These are phyloP conservation scores for Pichia occidentalis DNA, from an alignment of 805 yeast species.

Conservation along the genomic window DNA sequence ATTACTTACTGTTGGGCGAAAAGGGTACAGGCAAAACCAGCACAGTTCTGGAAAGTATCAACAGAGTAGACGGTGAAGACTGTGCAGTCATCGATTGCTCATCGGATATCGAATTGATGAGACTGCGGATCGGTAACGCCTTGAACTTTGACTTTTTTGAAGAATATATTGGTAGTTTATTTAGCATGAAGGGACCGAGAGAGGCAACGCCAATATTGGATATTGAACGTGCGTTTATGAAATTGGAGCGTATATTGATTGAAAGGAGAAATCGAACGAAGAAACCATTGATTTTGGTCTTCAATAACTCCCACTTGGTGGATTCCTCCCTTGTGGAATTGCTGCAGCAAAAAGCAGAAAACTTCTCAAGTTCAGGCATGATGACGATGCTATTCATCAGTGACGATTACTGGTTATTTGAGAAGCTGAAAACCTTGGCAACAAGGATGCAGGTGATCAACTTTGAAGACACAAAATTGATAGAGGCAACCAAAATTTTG, in stretches of 20 bases:
- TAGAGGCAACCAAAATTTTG: slow-evolving; percentile 50
- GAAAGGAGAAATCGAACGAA: slow-evolving; percentile 34
- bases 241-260: slow-evolving; percentile 67
- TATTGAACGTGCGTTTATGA: slow-evolving; percentile 75
- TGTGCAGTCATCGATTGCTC: slow-evolving; percentile 76
- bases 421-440: slow-evolving; percentile 61
- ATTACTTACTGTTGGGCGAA: slow-evolving; percentile 70
- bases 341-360: slow-evolving; percentile 78
- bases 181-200: slow-evolving; percentile 76
- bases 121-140: slow-evolving; percentile 71
- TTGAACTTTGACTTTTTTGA: slow-evolving; percentile 67
- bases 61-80: slow-evolving; percentile 52
- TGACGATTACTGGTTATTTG: slow-evolving; percentile 86
- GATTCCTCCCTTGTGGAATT: slow-evolving; percentile 68
- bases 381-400: slow-evolving; percentile 64
- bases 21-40: slow-evolving; percentile 85
- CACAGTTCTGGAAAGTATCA: slow-evolving; percentile 63
- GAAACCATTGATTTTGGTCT: slow-evolving; percentile 60
- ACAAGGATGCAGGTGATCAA: slow-evolving; percentile 70
- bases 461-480: slow-evolving; percentile 53
- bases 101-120: slow-evolving; percentile 76
- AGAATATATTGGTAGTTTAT: slow-evolving; percentile 76
- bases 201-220: slow-evolving; percentile 78
- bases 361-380: slow-evolving; percentile 65
- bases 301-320: slow-evolving; percentile 70